Conservation (phyloP, 1,284 basidiomycete genomes). For the Meira miltonrushii region DNA sequence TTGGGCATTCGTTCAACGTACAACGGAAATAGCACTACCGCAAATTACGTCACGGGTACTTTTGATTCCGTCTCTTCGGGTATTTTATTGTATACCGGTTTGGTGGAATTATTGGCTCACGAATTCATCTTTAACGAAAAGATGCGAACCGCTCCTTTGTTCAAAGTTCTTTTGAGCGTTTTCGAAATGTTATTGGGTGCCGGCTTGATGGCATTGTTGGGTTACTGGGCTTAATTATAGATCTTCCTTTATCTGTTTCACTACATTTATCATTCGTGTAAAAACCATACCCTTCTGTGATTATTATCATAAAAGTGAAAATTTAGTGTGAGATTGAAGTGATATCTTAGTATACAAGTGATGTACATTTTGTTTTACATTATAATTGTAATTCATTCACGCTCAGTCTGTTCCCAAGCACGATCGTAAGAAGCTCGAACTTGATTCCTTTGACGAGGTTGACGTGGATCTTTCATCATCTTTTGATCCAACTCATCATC, state of each 20-base stretch:
- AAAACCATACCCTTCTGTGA: neutral
- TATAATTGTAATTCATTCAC: neutral
- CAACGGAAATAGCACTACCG: constrained; percentile 45
- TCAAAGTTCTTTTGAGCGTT: constrained; percentile 45
- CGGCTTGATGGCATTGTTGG: constrained; percentile 55
- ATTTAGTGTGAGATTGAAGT: too few relatives aligned
- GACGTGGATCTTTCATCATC: constrained; percentile 6
- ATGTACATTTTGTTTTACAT: neutral
- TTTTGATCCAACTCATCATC: constrained; percentile 15
- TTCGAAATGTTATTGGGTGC: constrained; percentile 53
- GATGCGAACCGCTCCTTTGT: constrained; percentile 49
- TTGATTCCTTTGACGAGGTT: neutral
- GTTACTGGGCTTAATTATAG: constrained; percentile 43
- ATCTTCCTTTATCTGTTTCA: neutral
- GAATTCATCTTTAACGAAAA: constrained; percentile 53
- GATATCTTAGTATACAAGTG: too few relatives aligned
- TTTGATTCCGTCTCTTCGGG: constrained; percentile 48
- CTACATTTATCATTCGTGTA: neutral
- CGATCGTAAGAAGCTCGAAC: neutral
- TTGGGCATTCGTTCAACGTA: constrained; percentile 44
- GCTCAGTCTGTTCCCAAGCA: neutral
- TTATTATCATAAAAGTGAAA: too few relatives aligned
- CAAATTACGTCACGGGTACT: constrained; percentile 46
- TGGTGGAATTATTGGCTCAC: constrained; percentile 49
- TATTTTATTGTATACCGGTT: constrained; percentile 51